These are phyloP conservation scores for Cystobasidium onofrii DNA, from an alignment of 768 basidiomycete species.

Conservation along the genomic window DNA sequence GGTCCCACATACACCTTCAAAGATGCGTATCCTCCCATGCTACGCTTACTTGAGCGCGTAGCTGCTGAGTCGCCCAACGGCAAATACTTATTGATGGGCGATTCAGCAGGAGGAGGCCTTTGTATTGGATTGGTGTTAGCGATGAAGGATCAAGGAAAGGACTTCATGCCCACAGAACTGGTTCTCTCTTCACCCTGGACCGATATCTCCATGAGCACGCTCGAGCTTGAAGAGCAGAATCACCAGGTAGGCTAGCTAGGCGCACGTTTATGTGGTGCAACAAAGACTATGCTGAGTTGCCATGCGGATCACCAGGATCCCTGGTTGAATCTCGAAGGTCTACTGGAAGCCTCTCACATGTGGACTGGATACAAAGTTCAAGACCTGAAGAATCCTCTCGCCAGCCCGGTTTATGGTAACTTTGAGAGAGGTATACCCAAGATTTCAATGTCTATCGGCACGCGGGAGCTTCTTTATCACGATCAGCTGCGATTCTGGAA, in stretches of 20 bases:
- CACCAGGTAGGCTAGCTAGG: not conserved
- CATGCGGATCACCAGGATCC: not conserved
- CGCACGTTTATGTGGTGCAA: too few species aligned
- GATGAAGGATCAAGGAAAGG: not conserved
- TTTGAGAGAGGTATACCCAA: not conserved
- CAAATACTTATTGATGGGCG: conserved; percentile 4
- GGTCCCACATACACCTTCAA: conserved; percentile 7
- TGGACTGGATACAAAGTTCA: not conserved
- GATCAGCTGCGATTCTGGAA: not conserved
- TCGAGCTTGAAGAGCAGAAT: not conserved
- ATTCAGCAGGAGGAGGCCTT: conserved; percentile 15
- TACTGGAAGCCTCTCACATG: conserved; percentile 9
- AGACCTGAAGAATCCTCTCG: not conserved
- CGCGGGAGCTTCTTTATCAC: conserved; percentile 5
- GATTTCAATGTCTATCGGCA: conserved; percentile 13
- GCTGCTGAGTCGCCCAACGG: not conserved
- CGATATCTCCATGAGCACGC: not conserved
- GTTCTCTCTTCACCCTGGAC: conserved; percentile 9
- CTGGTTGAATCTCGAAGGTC: conserved; percentile 9
- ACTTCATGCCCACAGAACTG: conserved; percentile 1
- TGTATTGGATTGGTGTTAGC: not conserved
- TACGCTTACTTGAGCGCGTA: not conserved
- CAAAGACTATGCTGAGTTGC: too few species aligned
- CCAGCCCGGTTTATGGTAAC: conserved; percentile 8
- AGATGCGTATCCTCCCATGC: not conserved